Evolutionary conservation across 116 monocot species (phyloP), one percentile per base, ranked within the genome.

Genomic region (Thalassia testudinum): DNA sequence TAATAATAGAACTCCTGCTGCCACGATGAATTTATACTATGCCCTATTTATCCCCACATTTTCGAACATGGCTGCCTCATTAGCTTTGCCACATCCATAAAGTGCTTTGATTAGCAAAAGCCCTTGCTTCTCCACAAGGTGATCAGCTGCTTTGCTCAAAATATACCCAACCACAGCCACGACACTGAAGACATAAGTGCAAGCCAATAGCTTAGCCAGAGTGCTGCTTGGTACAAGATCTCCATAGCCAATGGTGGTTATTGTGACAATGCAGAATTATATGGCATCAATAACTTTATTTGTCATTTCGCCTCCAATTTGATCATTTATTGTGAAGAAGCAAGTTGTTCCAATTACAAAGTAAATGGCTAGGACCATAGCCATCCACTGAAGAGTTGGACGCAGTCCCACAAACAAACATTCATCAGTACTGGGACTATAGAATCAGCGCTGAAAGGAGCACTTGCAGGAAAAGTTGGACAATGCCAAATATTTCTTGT

Each of bases 171-270:
- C 61, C 22, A 97, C 61, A 14, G 74, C 82, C 97, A 97, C 80
- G 43, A 89, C 89, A 8, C 64, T 60, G 26, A 97, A 85, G 16
- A 97, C 97, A 27, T 76, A 89, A 8, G 51, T 75, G 50, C 85
- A 97, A 43, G 97, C 81, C 25, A 97, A 64, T 54, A 97, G 85
- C 57, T 97, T 97, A 1, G 85, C 7, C 13, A 54, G 16, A 20
- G 16, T 37, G 58, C 89, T 87, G 18, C 65, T 53, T 6, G 97
- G 97, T 18, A 89, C 76, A 1, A 97, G 82, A 51, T 97, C 97
- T 7, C 97, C 97, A 50, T 89, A 97, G 11, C 89, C 97, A 21
- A 97, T 85, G 0, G 97, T 89, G 5, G 85, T 97, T 89, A 97
- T 97, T 11, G 97, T 97, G n/a, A 97, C 97, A 26, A 97, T 75